Percentiles rank a stretch among this genome's conserved stretches.
Evolutionary conservation across 2,329 filamentous ascomycete species (phyloP).

Genomic region (Zasmidium angulare): DNA sequence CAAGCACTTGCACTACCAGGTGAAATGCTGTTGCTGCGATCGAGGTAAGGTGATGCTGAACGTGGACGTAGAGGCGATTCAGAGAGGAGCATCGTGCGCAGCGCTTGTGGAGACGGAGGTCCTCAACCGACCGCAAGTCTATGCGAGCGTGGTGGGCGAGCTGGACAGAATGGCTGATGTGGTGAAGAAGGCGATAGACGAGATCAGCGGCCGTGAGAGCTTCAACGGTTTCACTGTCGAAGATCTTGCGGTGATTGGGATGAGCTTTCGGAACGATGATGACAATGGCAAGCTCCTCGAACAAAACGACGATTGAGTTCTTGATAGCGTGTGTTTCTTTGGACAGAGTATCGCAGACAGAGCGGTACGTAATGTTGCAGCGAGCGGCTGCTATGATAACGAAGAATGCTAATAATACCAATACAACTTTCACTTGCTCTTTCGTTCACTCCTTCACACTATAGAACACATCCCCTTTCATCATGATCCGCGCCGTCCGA

Average conservation of each 20-base stretch:
- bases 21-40: constrained; percentile 10
- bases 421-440: constrained; percentile 1
- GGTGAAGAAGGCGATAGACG: neutral
- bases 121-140: neutral
- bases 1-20: constrained; percentile 1
- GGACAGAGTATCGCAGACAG: too few species aligned
- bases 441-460: constrained; percentile 5
- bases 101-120: constrained; percentile 3
- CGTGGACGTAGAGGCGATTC: neutral
- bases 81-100: neutral
- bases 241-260: constrained; percentile 1
- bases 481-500: constrained; percentile 31
- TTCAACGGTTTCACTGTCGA: constrained; percentile 9
- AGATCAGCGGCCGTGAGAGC: neutral
- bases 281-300: neutral
- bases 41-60: neutral
- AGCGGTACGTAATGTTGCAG: too few species aligned
- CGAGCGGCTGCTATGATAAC: too few species aligned
- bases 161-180: constrained; percentile 6
- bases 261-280: constrained; percentile 1
- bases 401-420: too few species aligned
- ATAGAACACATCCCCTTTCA: constrained; percentile 33
- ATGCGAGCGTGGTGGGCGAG: neutral
- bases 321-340: too few species aligned
- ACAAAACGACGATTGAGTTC: neutral